phyloP scores from a whole-genome alignment of 164 flowering plant genomes.

The Amborella trichopoda region DNA sequence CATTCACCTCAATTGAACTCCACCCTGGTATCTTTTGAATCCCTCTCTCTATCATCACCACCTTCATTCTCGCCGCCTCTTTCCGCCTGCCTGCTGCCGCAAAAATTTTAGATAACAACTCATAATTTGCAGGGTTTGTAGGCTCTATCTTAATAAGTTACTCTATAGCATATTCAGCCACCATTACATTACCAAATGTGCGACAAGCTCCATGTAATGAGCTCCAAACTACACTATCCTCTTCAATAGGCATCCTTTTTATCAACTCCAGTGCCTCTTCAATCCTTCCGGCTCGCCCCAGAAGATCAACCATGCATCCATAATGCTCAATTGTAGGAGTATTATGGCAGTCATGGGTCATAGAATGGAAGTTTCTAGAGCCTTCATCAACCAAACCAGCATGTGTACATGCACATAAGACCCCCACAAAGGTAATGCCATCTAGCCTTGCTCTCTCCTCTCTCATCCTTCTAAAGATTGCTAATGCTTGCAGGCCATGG shows the following conservation, averaged over 20 bases:
- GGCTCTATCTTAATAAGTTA: conserved; percentile 48
- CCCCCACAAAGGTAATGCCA: conserved; percentile 51
- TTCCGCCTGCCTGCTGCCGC: conserved; percentile 43
- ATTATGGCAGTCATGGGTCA: conserved; percentile 33
- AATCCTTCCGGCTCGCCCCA: conserved; percentile 46
- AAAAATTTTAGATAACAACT: conserved; percentile 53
- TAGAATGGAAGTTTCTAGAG: conserved; percentile 31
- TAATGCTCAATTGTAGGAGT: conserved; percentile 63
- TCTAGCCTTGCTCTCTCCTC: conserved; percentile 37
- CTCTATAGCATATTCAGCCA: conserved; percentile 49
- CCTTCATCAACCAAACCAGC: conserved; percentile 54
- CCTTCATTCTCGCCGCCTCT: conserved; percentile 39
- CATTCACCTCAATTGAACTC: conserved; percentile 50
- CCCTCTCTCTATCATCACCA: conserved; percentile 42
- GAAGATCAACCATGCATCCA: conserved; percentile 70
- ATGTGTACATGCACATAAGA: conserved; percentile 64
- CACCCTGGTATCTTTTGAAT: conserved; percentile 47
- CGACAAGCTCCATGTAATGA: conserved; percentile 54
- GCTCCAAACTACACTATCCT: conserved; percentile 71
- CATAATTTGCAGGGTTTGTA: conserved; percentile 44
- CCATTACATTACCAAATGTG: conserved; percentile 32
- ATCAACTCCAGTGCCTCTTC: conserved; percentile 40
- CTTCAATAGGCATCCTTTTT: conserved; percentile 46
- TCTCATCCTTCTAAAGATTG: conserved; percentile 35
- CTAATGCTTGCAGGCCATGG: conserved; percentile 39